Evolutionary conservation across 345 rosid genomes (phyloP).

Genomic region (Eucalyptus decipiens): DNA sequence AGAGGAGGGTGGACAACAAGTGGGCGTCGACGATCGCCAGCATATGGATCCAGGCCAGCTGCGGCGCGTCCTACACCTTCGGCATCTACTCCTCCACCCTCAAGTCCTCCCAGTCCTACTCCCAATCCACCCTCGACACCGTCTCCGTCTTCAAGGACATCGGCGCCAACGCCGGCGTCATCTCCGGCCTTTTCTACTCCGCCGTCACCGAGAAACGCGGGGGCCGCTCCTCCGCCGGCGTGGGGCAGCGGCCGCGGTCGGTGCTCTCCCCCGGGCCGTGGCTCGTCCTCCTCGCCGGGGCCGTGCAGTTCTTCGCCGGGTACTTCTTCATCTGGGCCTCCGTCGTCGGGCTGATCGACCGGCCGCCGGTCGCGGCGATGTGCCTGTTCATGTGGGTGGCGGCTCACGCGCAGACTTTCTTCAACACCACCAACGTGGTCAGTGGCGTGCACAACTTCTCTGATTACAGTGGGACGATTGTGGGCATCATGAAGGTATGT

Average conservation of each 20-base stretch:
- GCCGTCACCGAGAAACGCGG: slow-evolving; percentile 7
- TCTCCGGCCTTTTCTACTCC: slow-evolving; percentile 73
- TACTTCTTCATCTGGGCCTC: slow-evolving; percentile 84
- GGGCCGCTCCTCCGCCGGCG: neutral
- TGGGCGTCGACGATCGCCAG: slow-evolving; percentile 77
- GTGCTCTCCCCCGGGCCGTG: slow-evolving; percentile 47
- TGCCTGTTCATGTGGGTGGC: slow-evolving; percentile 64
- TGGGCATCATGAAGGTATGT: slow-evolving; percentile 79
- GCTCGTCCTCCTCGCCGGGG: slow-evolving; percentile 59
- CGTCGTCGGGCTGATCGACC: slow-evolving; percentile 46
- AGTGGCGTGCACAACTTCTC: slow-evolving; percentile 64
- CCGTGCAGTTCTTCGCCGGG: slow-evolving; percentile 59
- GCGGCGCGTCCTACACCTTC: slow-evolving; percentile 73
- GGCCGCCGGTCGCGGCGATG: slow-evolving; percentile 61
- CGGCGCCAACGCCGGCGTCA: slow-evolving; percentile 79
- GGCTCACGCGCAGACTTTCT: slow-evolving; percentile 67
- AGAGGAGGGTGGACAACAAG: slow-evolving; percentile 11
- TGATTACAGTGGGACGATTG: slow-evolving; percentile 69
- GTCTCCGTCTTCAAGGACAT: slow-evolving; percentile 95
- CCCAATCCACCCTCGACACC: slow-evolving; percentile 90
- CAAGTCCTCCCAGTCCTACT: slow-evolving; percentile 68
- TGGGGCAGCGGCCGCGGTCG: neutral
- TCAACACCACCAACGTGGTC: slow-evolving; percentile 67
- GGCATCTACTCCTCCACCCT: slow-evolving; percentile 65
- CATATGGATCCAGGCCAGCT: slow-evolving; percentile 76